A percentile compares a stretch with the other conserved stretches of the same genome.
Evolutionary conservation across 2,329 filamentous ascomycete genomes (phyloP).

Genomic region (Mollisiaceae sp.): DNA sequence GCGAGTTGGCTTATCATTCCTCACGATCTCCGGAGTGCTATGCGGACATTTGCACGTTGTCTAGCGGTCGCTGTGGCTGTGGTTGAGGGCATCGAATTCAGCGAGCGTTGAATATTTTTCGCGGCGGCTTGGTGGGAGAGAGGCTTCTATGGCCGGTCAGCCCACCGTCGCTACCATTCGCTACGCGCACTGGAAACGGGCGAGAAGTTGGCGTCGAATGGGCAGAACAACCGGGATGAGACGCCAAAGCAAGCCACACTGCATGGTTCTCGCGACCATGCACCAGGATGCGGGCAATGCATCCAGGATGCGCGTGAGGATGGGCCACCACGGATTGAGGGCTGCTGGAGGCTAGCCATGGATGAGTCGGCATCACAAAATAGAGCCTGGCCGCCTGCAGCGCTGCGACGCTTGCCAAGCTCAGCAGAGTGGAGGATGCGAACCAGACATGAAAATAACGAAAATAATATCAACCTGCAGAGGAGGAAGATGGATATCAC

Average conservation of each 20-base stretch:
- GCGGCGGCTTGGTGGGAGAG: not conserved
- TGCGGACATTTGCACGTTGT: not conserved
- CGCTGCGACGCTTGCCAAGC: not conserved
- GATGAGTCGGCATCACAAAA: slow-evolving; percentile 13
- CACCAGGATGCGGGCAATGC: slow-evolving; percentile 7
- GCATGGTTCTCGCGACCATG: slow-evolving; percentile 9
- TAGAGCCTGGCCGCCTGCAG: slow-evolving; percentile 2
- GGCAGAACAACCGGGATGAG: slow-evolving; percentile 1
- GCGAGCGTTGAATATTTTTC: slow-evolving; percentile 9
- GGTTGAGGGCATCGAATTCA: slow-evolving; percentile 6
- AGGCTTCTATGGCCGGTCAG: not conserved
- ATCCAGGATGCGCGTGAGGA: not conserved
- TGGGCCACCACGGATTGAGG: not conserved
- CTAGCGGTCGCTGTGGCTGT: not conserved
- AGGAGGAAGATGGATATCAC: not conserved
- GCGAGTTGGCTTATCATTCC: not conserved
- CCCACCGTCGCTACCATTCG: not conserved
- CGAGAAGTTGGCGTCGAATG: slow-evolving; percentile 10
- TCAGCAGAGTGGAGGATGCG: not conserved
- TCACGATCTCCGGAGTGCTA: not conserved
- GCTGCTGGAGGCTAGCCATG: slow-evolving; percentile 1
- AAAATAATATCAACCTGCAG: slow-evolving; percentile 5
- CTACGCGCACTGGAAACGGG: slow-evolving; percentile 5
- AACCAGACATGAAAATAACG: not conserved
- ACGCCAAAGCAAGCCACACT: slow-evolving; percentile 20